Evolutionary conservation across 345 rosid genomes (phyloP).

Genomic region (Ceriops tagal): DNA sequence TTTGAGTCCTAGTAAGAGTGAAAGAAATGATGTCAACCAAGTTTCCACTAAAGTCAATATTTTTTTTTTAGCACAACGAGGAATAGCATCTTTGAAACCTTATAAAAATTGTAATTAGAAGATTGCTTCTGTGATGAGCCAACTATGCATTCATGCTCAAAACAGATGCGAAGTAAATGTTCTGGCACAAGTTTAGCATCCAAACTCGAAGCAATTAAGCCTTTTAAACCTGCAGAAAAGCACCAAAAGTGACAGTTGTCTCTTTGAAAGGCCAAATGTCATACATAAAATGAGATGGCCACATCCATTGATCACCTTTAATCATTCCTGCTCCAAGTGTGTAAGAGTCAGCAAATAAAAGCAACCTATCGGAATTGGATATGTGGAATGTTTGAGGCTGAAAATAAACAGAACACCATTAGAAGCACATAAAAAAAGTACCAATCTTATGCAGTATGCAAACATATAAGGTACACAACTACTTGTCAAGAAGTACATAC

Average conservation of each 20-base stretch:
- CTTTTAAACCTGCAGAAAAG: slow-evolving; percentile 56
- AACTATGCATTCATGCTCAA: slow-evolving; percentile 49
- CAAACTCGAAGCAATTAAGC: slow-evolving; percentile 50
- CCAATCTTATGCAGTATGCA: background rate
- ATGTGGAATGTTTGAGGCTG: slow-evolving; percentile 59
- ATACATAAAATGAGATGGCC: slow-evolving; percentile 6
- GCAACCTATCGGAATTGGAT: slow-evolving; percentile 56
- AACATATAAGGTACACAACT: background rate
- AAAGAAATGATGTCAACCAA: slow-evolving; percentile 12
- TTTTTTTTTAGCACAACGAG: background rate
- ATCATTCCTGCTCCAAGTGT: slow-evolving; percentile 65
- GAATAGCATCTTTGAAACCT: slow-evolving; percentile 44
- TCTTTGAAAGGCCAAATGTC: background rate
- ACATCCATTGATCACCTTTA: slow-evolving; percentile 42
- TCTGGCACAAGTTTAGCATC: slow-evolving; percentile 82
- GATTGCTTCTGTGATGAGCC: slow-evolving; percentile 36
- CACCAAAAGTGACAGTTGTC: slow-evolving; percentile 5
- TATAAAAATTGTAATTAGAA: slow-evolving; percentile 70
- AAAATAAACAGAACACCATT: slow-evolving; percentile 15
- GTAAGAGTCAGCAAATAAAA: slow-evolving; percentile 62
- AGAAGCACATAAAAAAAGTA: slow-evolving; percentile 4
- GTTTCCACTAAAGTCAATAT: slow-evolving; percentile 2
- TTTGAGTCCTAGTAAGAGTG: slow-evolving; percentile 54
- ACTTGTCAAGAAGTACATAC: background rate
- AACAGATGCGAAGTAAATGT: slow-evolving; percentile 69